Evolutionary conservation across 257 asterid species (phyloP), one percentile per base, ranked within the genome.

Genomic region (Schizonepeta tenuifolia): DNA sequence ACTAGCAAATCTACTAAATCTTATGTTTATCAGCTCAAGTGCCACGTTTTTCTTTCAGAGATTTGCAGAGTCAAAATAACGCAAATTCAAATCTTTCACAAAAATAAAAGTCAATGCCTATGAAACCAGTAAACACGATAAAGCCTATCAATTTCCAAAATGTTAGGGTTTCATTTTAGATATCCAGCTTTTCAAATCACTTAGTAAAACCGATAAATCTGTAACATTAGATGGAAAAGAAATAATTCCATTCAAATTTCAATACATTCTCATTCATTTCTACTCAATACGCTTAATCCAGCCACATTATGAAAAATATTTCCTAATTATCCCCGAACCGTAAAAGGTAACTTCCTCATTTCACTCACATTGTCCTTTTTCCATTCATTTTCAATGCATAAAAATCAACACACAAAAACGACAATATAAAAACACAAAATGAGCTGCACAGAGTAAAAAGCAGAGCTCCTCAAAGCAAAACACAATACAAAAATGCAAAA

Each of bases 391-490:
- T 7, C 62, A 63, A 56, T 2, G 22, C 38, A 3, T 10, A 31
- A 20, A 33, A 33, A 2, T 0, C n/a, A 43, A 59, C 9, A 51
- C 4, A 65, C 13, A 26, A 71, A 31, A 54, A 71, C 26, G 14
- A 60, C 56, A 12, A 21, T 10, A n/a, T 43, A 75, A 43, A 53
- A 8, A 61, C 28, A 3, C 21, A 13, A 41, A 24, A 63, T 20
- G 65, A 78, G 78, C 77, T 82, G n/a, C 36, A 71, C 49, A 43
- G 1, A 49, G 59, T 24, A 10, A 56, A 56, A 57, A 73, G 2
- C 58, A 9, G 1, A 80, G 76, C 70, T 72, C 53, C 46, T 15
- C 57, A 28, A 71, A 70, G 15, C 58, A 24, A 17, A 35, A 4
- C 14, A 49, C 17, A 5, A 55, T 6, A 57, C 26, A 12, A 26